Conservation (phyloP, 305 asterid species). For the Fraxinus platypoda region DNA sequence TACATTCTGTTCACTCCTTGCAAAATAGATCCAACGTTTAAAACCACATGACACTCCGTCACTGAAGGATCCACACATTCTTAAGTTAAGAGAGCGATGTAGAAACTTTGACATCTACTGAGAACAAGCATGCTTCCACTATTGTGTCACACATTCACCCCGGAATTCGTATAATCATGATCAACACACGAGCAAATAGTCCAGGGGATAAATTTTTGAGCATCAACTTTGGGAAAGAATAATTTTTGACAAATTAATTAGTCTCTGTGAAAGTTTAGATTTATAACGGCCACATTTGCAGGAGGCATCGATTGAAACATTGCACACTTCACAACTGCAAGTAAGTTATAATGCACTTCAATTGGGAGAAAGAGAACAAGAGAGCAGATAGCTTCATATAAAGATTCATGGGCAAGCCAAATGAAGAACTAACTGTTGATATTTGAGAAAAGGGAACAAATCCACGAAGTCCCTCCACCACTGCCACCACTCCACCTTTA, state of each 20-base stretch:
- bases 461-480: slow-evolving; percentile 85
- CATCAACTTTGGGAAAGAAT: not conserved
- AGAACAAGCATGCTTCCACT: not conserved
- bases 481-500: slow-evolving; percentile 85
- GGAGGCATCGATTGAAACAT: not conserved
- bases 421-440: slow-evolving; percentile 52
- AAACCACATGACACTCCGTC: not conserved
- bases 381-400: not conserved
- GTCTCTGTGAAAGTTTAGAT: not conserved
- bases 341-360: not conserved
- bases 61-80: not conserved
- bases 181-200: not conserved
- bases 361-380: not conserved
- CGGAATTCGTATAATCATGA: not conserved
- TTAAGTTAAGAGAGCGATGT: not conserved
- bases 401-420: slow-evolving; percentile 9
- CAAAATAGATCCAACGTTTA: not conserved
- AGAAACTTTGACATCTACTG: not conserved
- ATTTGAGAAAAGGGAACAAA: slow-evolving; percentile 93
- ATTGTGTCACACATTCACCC: not conserved
- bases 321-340: not conserved
- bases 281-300: not conserved
- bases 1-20: not conserved
- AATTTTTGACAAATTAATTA: not conserved
- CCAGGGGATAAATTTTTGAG: not conserved